Conservation (phyloP, 352 stramenopile genomes). For the Phytophthora crassamura region DNA sequence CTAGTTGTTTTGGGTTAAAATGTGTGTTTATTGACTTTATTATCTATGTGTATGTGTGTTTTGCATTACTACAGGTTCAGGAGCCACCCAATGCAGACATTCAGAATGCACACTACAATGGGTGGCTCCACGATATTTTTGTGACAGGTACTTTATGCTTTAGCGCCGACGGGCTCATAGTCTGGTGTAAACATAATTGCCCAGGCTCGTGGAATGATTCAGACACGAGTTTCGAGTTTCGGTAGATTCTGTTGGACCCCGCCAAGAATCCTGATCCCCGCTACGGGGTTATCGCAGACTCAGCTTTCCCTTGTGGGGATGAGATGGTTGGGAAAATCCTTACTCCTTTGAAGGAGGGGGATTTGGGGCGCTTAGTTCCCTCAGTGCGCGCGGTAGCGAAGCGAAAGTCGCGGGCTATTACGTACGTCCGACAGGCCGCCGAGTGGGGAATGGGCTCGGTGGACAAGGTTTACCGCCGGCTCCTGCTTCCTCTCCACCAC, state of each 20-base stretch:
- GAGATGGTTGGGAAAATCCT: neutral
- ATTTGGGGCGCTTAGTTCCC: neutral
- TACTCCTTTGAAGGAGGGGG: neutral
- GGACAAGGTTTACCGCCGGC: neutral
- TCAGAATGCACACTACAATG: constrained; percentile 1
- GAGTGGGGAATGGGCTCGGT: neutral
- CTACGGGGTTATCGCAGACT: neutral
- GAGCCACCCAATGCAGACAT: neutral
- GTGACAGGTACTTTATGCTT: neutral
- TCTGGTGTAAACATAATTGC: neutral
- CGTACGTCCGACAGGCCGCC: neutral
- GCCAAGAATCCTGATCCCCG: neutral
- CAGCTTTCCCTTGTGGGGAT: neutral
- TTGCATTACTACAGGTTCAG: no score
- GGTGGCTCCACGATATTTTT: neutral
- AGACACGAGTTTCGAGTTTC: neutral
- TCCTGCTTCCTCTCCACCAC: neutral
- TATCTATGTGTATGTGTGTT: no score
- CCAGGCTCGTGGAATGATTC: neutral
- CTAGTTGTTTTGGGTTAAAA: no score
- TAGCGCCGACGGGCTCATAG: neutral
- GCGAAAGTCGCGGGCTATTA: neutral
- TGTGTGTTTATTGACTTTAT: no score
- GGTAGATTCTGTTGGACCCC: neutral
- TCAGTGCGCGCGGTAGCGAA: neutral